phyloP scores from a whole-genome alignment of 2,329 filamentous ascomycete genomes.

The Lachnellula subtilissima region DNA sequence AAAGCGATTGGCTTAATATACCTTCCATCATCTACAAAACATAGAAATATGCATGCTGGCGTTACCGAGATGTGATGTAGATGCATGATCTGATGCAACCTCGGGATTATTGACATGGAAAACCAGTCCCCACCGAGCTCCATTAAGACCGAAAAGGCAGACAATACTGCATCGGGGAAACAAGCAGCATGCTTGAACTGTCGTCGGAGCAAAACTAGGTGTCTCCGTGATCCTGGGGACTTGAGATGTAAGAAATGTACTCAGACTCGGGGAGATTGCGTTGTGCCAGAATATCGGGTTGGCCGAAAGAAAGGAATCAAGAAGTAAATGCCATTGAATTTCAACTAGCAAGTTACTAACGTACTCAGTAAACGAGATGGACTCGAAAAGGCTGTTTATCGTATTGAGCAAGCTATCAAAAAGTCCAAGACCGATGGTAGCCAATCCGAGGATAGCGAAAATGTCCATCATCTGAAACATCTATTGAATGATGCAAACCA shows the following conservation, averaged over 20 bases:
- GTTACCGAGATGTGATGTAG: slow-evolving; percentile 7
- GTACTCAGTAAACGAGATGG: slow-evolving; percentile 63
- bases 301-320: slow-evolving; percentile 73
- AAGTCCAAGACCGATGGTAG: slow-evolving; percentile 40
- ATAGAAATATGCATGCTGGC: background rate
- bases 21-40: background rate
- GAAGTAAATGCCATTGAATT: slow-evolving; percentile 48
- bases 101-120: slow-evolving; percentile 14
- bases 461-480: slow-evolving; percentile 41
- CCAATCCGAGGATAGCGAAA: slow-evolving; percentile 39
- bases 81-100: background rate
- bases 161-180: slow-evolving; percentile 13
- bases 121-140: slow-evolving; percentile 20
- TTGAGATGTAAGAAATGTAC: slow-evolving; percentile 57
- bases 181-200: slow-evolving; percentile 58
- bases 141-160: slow-evolving; percentile 17
- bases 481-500: slow-evolving; percentile 45
- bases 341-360: slow-evolving; percentile 12
- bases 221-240: slow-evolving; percentile 50
- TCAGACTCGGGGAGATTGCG: slow-evolving; percentile 54
- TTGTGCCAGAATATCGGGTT: slow-evolving; percentile 68
- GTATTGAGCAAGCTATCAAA: slow-evolving; percentile 66
- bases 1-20: too few species aligned
- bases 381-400: slow-evolving; percentile 67
- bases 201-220: slow-evolving; percentile 64